Percentiles rank a stretch among this genome's conserved stretches.
Evolutionary conservation across 2,329 filamentous ascomycete species (phyloP).

Genomic region (Talaromyces piceae): DNA sequence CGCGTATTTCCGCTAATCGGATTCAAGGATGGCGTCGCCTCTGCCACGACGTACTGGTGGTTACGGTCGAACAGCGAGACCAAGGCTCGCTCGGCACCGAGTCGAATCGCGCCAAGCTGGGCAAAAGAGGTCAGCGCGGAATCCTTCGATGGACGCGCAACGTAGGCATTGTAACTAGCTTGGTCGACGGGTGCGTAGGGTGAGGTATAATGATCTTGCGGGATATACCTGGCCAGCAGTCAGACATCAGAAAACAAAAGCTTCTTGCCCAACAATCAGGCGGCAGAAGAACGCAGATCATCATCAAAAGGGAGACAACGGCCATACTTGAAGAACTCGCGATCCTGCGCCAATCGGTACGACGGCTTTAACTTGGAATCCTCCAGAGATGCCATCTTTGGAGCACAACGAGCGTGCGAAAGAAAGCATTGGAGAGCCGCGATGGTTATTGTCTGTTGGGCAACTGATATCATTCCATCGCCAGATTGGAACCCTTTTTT

Average conservation of each 20-base stretch:
- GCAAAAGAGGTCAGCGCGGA: slow-evolving; percentile 43
- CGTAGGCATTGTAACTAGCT: slow-evolving; percentile 12
- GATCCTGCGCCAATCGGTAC: slow-evolving; percentile 15
- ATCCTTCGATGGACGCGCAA: slow-evolving; percentile 23
- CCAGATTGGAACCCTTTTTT: no score
- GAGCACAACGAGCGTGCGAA: no score
- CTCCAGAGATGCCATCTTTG: no score
- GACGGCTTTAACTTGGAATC: no score
- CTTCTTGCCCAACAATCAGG: no score
- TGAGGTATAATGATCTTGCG: slow-evolving; percentile 12
- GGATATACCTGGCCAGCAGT: slow-evolving; percentile 11
- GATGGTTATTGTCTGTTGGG: no score
- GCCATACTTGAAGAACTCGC: slow-evolving; percentile 18
- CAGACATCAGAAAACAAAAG: no score
- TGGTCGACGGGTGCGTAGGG: slow-evolving; percentile 18
- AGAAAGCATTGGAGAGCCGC: no score
- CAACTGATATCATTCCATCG: no score
- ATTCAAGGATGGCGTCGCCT: slow-evolving; percentile 40
- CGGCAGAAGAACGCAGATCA: background rate
- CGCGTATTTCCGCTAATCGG: slow-evolving; percentile 21
- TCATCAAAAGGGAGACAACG: background rate
- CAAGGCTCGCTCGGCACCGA: slow-evolving; percentile 38
- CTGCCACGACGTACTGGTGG: slow-evolving; percentile 45
- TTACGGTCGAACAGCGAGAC: slow-evolving; percentile 47
- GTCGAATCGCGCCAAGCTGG: slow-evolving; percentile 41